A percentile compares a stretch with the other conserved stretches of the same genome.
Evolutionary conservation across 1,139 yeast genomes (phyloP).

Genomic region (Pichia sp.): DNA sequence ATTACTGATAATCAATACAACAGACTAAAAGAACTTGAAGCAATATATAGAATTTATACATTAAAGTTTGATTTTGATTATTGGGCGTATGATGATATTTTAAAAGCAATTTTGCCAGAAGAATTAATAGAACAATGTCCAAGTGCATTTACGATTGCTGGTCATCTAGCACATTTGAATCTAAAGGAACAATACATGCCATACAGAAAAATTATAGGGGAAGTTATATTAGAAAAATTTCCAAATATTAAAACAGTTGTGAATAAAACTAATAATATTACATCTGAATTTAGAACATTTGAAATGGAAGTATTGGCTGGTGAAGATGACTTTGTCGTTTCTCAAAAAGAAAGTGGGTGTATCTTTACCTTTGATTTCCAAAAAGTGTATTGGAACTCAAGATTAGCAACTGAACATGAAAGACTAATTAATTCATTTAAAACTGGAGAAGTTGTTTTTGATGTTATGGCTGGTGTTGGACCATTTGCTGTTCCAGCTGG

Average conservation of each 20-base stretch:
- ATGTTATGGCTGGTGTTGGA: conserved; percentile 98
- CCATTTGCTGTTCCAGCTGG: conserved; percentile 98
- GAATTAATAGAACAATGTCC: conserved; percentile 69
- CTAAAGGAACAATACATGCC: conserved; percentile 81
- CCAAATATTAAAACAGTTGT: conserved; percentile 79
- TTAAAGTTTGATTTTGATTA: conserved; percentile 62
- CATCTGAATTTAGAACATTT: conserved; percentile 84
- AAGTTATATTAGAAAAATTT: conserved; percentile 86
- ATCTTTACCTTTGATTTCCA: conserved; percentile 80
- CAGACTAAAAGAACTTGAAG: conserved; percentile 42
- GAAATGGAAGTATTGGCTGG: conserved; percentile 94
- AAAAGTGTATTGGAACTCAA: conserved; percentile 95
- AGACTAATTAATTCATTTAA: conserved; percentile 60
- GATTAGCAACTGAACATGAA: conserved; percentile 90
- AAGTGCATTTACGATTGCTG: conserved; percentile 87
- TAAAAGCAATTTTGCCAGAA: conserved; percentile 71
- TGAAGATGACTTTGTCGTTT: conserved; percentile 62
- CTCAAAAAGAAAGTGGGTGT: conserved; percentile 87
- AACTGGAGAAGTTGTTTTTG: conserved; percentile 69
- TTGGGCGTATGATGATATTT: conserved; percentile 87
- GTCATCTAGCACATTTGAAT: conserved; percentile 93
- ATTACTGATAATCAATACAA: conserved; percentile 40
- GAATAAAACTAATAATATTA: conserved; percentile 86
- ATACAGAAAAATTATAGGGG: conserved; percentile 75
- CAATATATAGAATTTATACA: conserved; percentile 46